Conservation (phyloP, 257 asterid species). For the Voacanga thouarsii region DNA sequence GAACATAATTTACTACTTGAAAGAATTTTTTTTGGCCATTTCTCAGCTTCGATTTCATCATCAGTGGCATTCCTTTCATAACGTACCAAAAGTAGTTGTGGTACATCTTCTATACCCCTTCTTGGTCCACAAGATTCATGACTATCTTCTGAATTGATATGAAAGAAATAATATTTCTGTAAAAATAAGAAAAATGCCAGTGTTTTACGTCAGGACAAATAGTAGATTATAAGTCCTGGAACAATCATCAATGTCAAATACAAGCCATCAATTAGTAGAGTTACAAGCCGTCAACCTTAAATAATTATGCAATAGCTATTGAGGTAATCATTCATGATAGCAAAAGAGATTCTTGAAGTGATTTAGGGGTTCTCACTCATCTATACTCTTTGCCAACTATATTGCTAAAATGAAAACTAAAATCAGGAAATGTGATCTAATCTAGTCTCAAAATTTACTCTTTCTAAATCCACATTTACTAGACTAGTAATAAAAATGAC, state of each 20-base stretch:
- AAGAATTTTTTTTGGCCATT: constrained; percentile 44
- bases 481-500: background rate
- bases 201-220: constrained; percentile 12
- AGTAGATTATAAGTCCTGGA: background rate
- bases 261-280: background rate
- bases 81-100: constrained; percentile 74
- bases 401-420: background rate
- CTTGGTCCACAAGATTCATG: constrained; percentile 87
- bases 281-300: background rate
- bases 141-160: constrained; percentile 84
- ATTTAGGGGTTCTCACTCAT: background rate
- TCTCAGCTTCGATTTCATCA: constrained; percentile 36
- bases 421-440: background rate
- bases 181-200: constrained; percentile 22
- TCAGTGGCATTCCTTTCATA: constrained; percentile 60
- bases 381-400: background rate
- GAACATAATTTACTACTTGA: constrained; percentile 53
- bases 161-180: constrained; percentile 90
- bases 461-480: background rate
- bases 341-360: background rate
- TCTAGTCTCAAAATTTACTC: background rate
- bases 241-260: background rate
- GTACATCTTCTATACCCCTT: constrained; percentile 57
- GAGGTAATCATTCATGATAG: background rate
- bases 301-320: background rate